Conservation (phyloP, 202 grass and related monocot species). For the Dendrocalamus latiflorus region DNA sequence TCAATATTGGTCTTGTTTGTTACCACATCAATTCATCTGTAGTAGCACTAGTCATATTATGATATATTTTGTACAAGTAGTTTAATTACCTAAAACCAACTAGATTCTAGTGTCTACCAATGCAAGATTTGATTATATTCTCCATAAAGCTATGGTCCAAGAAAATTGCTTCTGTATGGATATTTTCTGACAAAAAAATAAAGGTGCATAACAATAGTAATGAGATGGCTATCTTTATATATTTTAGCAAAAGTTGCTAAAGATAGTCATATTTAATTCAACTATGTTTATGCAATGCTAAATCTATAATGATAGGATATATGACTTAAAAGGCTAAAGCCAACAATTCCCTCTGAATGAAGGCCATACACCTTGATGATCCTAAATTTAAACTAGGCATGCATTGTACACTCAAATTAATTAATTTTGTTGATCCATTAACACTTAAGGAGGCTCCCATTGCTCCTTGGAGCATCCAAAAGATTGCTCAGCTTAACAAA, state of each 20-base stretch:
- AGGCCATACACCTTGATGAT: constrained; percentile 22
- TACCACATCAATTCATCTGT: background rate
- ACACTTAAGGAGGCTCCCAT: constrained; percentile 33
- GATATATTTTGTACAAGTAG: background rate
- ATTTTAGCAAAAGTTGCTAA: background rate
- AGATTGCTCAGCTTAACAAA: constrained; percentile 14
- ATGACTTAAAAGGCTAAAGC: constrained; percentile 27
- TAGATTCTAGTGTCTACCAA: background rate
- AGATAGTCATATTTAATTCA: constrained; percentile 10
- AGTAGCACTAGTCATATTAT: background rate
- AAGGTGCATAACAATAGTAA: background rate
- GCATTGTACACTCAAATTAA: background rate
- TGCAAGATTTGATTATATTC: constrained; percentile 33
- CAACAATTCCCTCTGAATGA: constrained; percentile 27
- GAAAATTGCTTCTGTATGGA: background rate
- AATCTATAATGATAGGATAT: background rate
- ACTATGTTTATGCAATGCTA: background rate
- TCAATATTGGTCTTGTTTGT: background rate
- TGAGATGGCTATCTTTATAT: constrained; percentile 2
- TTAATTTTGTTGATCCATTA: background rate
- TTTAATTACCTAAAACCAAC: constrained; percentile 1
- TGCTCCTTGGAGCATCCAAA: constrained; percentile 33
- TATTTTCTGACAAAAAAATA: background rate
- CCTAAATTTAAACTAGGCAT: constrained; percentile 15
- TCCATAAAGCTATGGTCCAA: constrained; percentile 23